A percentile compares a stretch with the other conserved stretches of the same genome.
phyloP scores from a whole-genome alignment of 176 grass and related monocot species.

The Secale cereale region DNA sequence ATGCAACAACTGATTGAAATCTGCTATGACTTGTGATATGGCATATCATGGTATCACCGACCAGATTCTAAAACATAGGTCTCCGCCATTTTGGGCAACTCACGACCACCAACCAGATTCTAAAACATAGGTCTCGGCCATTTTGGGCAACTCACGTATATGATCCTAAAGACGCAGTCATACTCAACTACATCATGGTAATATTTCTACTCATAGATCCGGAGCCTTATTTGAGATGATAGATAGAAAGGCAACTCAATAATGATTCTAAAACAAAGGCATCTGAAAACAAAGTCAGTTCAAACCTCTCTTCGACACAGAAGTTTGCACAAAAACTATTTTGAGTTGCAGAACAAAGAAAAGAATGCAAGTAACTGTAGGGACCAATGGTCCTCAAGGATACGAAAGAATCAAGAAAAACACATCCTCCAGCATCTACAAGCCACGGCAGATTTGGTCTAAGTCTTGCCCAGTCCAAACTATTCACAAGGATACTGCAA shows the following conservation, averaged over 20 bases:
- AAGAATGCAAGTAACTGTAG: slow-evolving; percentile 2
- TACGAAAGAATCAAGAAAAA: slow-evolving; percentile 84
- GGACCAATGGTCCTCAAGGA: slow-evolving; percentile 49
- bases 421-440: slow-evolving; percentile 93
- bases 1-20: not conserved
- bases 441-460: slow-evolving; percentile 90
- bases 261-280: not conserved
- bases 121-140: not conserved
- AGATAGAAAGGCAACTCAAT: not conserved
- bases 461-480: slow-evolving; percentile 78
- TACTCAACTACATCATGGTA: not conserved
- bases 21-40: not conserved
- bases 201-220: not conserved
- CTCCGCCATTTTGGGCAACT: not conserved
- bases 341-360: not conserved
- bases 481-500: slow-evolving; percentile 95
- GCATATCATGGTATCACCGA: not conserved
- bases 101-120: not conserved
- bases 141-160: not conserved
- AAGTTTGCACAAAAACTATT: not conserved
- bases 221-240: not conserved
- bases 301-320: not conserved
- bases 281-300: not conserved
- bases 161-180: not conserved
- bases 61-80: not conserved